Evolutionary conservation across 2,329 filamentous ascomycete genomes (phyloP), one percentile per base, ranked within the genome.

Genomic region (Phoma herbarum): DNA sequence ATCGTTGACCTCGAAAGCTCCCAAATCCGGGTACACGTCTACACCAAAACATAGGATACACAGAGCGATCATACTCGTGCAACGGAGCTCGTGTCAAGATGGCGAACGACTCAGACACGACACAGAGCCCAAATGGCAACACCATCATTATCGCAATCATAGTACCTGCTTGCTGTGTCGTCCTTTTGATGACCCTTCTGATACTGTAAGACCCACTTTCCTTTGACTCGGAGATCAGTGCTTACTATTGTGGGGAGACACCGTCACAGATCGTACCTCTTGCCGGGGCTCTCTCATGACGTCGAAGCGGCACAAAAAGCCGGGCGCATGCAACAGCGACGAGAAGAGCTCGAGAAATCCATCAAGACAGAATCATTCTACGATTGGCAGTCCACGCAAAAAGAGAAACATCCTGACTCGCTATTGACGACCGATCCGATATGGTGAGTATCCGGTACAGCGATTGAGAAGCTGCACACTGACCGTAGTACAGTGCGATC

Each of bases 291-390:
- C n/a, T 51, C 35, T 18, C 52, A 58, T 37, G 58, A 63, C 41
- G 48, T 54, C 20, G 60, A 62, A 8, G 50, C 64, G 9, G 41
- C 46, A n/a, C 43, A 59, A 11, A 67, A 67, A 56, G 68, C 69
- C 44, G 63, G 67, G 52, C 62, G 64, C 10, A 62, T 56, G 55
- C 67, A 71, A 59, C 70, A 66, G 63, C 69, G 75, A 26, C 62
- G 72, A 37, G 66, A 67, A 12, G 71, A 68, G 33, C 67, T 77
- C 9, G 67, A 77, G n/a, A 61, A 52, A 3, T 61, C 46, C 8
- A 66, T 76, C 59, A 75, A 76, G 57, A 58, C 70, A 3, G 69
- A 77, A 46, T 49, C 66, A 9, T 77, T 72, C 35, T 60, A 68
- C n/a, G 70, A 75, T n/a, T 77, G 75, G 75, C 60, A 67, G 9